Evolutionary conservation across 2,329 filamentous ascomycete species (phyloP), one percentile per base, ranked within the genome.

Genomic region (Fusarium tuaranense): DNA sequence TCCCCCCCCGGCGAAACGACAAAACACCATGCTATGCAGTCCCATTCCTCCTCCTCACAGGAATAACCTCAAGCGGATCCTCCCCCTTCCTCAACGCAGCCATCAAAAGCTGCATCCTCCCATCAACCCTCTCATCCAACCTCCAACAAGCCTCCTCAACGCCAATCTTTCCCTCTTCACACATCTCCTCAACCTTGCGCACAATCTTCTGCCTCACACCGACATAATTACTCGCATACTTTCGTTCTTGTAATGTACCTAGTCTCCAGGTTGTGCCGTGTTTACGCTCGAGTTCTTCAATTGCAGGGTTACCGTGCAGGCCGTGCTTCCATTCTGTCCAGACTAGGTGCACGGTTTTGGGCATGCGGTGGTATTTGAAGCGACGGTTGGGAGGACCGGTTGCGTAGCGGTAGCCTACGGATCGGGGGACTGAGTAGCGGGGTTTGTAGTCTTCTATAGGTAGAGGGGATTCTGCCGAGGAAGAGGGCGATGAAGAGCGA

Each of bases 141-240:
- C 25, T 38, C 14, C 34, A 30, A 38, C 72, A 76, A 2, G 70
- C 70, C 57, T 79, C 63, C 5, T 63, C 41, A 0, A 57, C 51
- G 9, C 7, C 12, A 0, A 74, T 41, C 0, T 58, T 55, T 7
- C 69, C 51, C 8, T 48, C 25, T 1, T 65, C 55, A 2, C 67
- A 73, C 67, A 78, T 76, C 9, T 74, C 63, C 30, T 78, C 69
- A 1, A 80, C 72, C 8, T 75, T 66, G 0, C 51, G 20, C 20
- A 76, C 76, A 3, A 80, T 66, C 55, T 75, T 75, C 7, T 73
- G 72, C 5, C 79, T 48, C n/a, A 74, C 71, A 1, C 73, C 70
- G 1, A 81, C 72, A 7, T 78, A 80, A 5, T 80, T 81, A 7
- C 78, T 77, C 8, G 68, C 77, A 22, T 79, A 80, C 51, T 79